Evolutionary conservation across 768 basidiomycete genomes (phyloP), one percentile per base, ranked within the genome.

Genomic region (Trametes cubensis): DNA sequence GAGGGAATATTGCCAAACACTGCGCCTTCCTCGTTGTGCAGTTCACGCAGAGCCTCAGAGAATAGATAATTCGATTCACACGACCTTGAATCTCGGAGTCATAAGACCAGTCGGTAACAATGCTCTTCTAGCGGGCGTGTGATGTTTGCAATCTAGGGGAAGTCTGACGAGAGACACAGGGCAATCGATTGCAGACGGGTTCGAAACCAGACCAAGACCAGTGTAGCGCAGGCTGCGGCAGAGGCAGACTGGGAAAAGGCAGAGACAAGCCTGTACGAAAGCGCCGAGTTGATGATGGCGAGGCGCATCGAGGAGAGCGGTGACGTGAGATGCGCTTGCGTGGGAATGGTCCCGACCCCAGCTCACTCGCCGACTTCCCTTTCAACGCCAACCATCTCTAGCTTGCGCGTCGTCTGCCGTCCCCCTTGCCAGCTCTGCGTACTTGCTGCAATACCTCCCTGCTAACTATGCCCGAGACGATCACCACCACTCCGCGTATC

Each of bases 401-500:
- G 56, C 50, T 46, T 56, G 50, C 62, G 38, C n/a, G 50, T 49
- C 57, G 40, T 25, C 30, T 41, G 40, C 30, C 54, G 20, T n/a
- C 66, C 38, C 44, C 10, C 45, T 40, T 45, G 34, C 40, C 41
- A 34, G 50, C 58, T 13, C 26, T 26, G 28, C n/a, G 40, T 23
- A 8, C 38, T 23, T 7, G 18, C 21, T 6, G 1, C 55, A 50
- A 3, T 23, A 15, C 46, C 25, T n/a, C 8, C 23, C 28, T 58
- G 44, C 21, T 23, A 14, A 61, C 44, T 61, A 81, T 80, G 79
- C 69, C 73, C 51, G 78, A 77, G 48, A 68, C 73, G 14, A 45
- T 61, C 23, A 47, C 68, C 7, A 61, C 66, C 1, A 65, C 75
- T 39, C 74, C 76, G 38, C 88, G 92, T 59, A 70, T 89, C 64